Base-by-base conservation (phyloP, 2,329 filamentous ascomycete species). In the Huntiella omanensis region DNA sequence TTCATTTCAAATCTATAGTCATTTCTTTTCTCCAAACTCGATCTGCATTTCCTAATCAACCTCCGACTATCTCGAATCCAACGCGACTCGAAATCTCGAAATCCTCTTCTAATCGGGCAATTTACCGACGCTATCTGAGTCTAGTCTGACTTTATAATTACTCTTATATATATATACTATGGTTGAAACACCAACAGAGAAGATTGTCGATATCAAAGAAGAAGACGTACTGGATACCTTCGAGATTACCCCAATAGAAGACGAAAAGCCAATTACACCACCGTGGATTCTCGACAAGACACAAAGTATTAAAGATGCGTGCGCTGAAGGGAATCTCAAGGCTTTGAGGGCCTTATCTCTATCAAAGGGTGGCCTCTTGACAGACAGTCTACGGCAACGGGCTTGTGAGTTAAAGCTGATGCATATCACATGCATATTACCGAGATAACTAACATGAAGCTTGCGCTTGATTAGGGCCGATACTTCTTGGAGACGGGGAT, bases 401-500 rank as follows among this genome's bases (percentile, higher is more conserved):
- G 85, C 83, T 54, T 95, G 88, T 92, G 73, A 62, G 83, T 73
- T 32, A 43, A 38, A 43, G 32, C 45, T 33, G 47, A 32, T 19
- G 39, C 28, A 43, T 17, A 11, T 22, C 17, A 17, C 22, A 42
- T 28, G 32, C 46, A 45, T 36, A 19, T 49, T 36, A 19, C 11
- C 17, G 3, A 4, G 17, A n/a, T 28, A 7, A 32, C 15, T 33
- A 17, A 45, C 45, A 50, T 40, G 52, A 32, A 16, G 49, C 47
- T 8, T 16, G 16, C n/a, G 39, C 40, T 35, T 32, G 35, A 43
- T 4, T 50, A 83, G 79, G 79, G 80, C 77, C 77, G 11, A 59
- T 75, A 7, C 58, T 76, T 8, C 62, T 84, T 4, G 72, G 71
- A 1, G 53, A 57, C 35, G 49, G 54, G 36, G 52, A 59, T 8